These are phyloP conservation scores for Phellopilus nigrolimitatus DNA, from an alignment of 1,284 basidiomycete genomes.

Conservation along the genomic window DNA sequence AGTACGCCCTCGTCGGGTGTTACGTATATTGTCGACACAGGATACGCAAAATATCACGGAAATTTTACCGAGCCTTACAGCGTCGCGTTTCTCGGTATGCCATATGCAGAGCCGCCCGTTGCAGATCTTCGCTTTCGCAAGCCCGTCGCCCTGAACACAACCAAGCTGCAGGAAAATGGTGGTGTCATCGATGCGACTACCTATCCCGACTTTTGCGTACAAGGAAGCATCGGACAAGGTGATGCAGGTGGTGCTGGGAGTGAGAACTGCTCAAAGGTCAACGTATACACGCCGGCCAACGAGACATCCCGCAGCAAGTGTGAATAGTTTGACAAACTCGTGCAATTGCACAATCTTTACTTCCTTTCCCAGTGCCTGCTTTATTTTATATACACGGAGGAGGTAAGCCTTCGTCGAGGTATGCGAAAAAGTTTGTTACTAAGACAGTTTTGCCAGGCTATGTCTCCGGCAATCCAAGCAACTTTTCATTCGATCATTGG, in stretches of 20 bases:
- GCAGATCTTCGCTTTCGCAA: constrained; percentile 36
- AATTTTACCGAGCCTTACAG: constrained; percentile 47
- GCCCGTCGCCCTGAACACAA: constrained; percentile 31
- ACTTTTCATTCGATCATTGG: constrained; percentile 39
- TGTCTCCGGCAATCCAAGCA: constrained; percentile 50
- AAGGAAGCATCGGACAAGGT: constrained; percentile 45
- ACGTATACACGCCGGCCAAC: constrained; percentile 36
- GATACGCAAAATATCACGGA: constrained; percentile 38
- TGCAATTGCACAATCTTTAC: constrained; percentile 23
- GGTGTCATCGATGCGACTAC: constrained; percentile 41
- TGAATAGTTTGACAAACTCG: constrained; percentile 19
- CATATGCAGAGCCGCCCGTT: constrained; percentile 40
- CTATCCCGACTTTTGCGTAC: constrained; percentile 54
- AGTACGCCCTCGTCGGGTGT: no score
- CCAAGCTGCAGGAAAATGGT: constrained; percentile 35
- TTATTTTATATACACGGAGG: constrained; percentile 67
- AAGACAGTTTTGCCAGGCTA: constrained; percentile 35
- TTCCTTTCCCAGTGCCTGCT: constrained; percentile 45
- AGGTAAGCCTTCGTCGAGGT: constrained; percentile 31
- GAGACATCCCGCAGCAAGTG: constrained; percentile 30
- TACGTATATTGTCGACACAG: constrained; percentile 22
- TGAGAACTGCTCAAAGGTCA: constrained; percentile 46
- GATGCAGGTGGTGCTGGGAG: constrained; percentile 56
- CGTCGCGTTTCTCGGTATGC: constrained; percentile 49
- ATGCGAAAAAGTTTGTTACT: background rate